Evolutionary conservation across 1,284 basidiomycete species (phyloP).

Genomic region (Mycena sp.): DNA sequence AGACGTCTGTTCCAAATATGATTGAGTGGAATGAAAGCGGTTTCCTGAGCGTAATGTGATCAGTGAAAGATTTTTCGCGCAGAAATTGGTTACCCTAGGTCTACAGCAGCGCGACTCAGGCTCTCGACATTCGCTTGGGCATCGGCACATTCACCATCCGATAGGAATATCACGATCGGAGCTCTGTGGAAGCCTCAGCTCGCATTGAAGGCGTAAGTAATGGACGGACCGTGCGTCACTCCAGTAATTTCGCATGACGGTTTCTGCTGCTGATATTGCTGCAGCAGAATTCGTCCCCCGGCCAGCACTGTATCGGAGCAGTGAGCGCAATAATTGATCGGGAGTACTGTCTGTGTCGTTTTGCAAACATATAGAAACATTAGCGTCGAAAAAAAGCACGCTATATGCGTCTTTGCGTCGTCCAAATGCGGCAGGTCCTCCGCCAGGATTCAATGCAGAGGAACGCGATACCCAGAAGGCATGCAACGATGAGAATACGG

Average conservation of each 20-base stretch:
- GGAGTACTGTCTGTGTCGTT: slow-evolving; percentile 65
- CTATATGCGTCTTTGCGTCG: slow-evolving; percentile 67
- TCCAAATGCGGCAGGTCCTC: slow-evolving; percentile 35
- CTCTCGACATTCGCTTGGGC: slow-evolving; percentile 54
- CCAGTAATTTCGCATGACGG: slow-evolving; percentile 61
- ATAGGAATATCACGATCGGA: slow-evolving; percentile 71
- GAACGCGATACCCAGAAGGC: slow-evolving; percentile 67
- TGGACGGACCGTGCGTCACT: slow-evolving; percentile 60
- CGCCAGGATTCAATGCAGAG: slow-evolving; percentile 46
- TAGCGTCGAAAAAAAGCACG: slow-evolving; percentile 60
- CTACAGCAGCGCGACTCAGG: slow-evolving; percentile 57
- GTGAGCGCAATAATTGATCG: slow-evolving; percentile 54
- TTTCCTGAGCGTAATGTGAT: slow-evolving; percentile 50
- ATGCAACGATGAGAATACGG: slow-evolving; percentile 65
- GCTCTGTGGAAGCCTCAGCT: slow-evolving; percentile 46
- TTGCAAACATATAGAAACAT: slow-evolving; percentile 42
- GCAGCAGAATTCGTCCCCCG: slow-evolving; percentile 61
- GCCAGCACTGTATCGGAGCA: slow-evolving; percentile 48
- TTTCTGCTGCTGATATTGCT: slow-evolving; percentile 54
- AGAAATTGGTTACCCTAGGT: slow-evolving; percentile 55
- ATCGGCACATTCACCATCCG: slow-evolving; percentile 64
- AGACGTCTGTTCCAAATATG: slow-evolving; percentile 56
- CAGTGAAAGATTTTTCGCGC: neutral
- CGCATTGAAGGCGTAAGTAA: slow-evolving; percentile 33
- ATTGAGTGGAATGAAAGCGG: slow-evolving; percentile 70